These are phyloP conservation scores for Scenedesmus sp. DNA, from an alignment of 163 green algal species.

Conservation along the genomic window DNA sequence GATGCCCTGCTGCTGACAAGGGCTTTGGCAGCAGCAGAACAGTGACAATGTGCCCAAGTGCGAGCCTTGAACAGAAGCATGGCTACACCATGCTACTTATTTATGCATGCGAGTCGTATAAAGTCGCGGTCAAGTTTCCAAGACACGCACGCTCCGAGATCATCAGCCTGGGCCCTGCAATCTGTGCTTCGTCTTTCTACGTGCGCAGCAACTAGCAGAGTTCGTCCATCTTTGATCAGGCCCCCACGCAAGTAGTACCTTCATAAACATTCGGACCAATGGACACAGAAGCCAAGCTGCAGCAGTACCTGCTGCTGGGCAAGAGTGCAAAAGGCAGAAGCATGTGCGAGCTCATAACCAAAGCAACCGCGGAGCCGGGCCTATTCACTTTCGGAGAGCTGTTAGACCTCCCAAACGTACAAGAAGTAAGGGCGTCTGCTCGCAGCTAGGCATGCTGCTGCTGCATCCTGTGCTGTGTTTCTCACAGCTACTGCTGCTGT, in stretches of 20 bases:
- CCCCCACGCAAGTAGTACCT: not conserved
- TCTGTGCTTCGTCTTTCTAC: not conserved
- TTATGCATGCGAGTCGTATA: not conserved
- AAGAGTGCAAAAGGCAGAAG: slow-evolving; percentile 73
- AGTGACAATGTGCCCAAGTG: not conserved
- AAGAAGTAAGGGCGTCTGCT: slow-evolving; percentile 66
- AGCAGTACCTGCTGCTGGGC: slow-evolving; percentile 81
- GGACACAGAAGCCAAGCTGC: slow-evolving; percentile 68
- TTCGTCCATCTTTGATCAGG: not conserved
- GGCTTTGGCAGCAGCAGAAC: not conserved
- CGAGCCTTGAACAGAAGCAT: not conserved
- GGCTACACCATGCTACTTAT: not conserved
- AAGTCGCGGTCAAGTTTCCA: not conserved
- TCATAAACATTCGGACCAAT: slow-evolving; percentile 40
- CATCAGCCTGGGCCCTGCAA: not conserved
- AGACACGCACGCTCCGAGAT: not conserved
- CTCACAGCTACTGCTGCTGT: slow-evolving; percentile 4
- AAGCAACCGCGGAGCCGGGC: slow-evolving; percentile 78
- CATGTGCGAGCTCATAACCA: slow-evolving; percentile 75
- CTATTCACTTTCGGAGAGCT: slow-evolving; percentile 90
- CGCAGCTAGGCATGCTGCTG: not conserved
- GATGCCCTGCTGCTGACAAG: not conserved
- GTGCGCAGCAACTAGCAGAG: not conserved
- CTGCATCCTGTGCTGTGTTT: not conserved
- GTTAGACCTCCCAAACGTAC: slow-evolving; percentile 73